A percentile compares a stretch with the other conserved stretches of the same genome.
These are phyloP conservation scores for Sphaerulina vaccinii DNA, from an alignment of 2,329 filamentous ascomycete genomes.

Conservation along the genomic window DNA sequence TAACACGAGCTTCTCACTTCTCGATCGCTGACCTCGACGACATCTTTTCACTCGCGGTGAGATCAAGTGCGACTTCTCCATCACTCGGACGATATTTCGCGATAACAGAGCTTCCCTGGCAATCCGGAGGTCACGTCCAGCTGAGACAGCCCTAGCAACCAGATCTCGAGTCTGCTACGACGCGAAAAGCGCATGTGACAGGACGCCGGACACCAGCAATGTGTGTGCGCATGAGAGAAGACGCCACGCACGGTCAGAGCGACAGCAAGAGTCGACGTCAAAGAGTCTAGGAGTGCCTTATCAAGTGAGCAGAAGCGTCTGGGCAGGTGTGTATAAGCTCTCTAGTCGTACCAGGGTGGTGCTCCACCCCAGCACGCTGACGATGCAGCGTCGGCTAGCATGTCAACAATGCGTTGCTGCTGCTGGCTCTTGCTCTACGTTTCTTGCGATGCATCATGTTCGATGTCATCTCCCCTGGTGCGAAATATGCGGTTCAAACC, in stretches of 20 bases:
- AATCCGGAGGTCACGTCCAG: not conserved
- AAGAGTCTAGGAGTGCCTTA: not conserved
- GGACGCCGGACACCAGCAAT: not conserved
- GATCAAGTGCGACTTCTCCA: too few relatives aligned
- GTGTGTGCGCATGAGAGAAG: slow-evolving; percentile 3
- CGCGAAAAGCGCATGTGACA: not conserved
- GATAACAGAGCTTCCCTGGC: slow-evolving; percentile 2
- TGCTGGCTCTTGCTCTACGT: not conserved
- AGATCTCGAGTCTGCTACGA: slow-evolving; percentile 10
- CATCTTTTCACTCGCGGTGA: too few relatives aligned
- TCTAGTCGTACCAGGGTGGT: slow-evolving; percentile 3
- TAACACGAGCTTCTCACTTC: not conserved
- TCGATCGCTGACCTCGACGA: not conserved
- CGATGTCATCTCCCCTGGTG: slow-evolving; percentile 26
- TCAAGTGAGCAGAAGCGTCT: not conserved
- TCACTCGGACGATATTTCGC: not conserved
- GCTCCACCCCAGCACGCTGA: slow-evolving; percentile 3
- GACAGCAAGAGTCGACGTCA: not conserved
- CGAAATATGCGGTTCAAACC: slow-evolving; percentile 26
- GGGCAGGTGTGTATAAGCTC: slow-evolving; percentile 7
- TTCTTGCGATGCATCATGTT: slow-evolving; percentile 22
- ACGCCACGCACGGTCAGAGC: not conserved
- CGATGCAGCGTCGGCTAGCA: slow-evolving; percentile 4
- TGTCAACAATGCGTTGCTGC: slow-evolving; percentile 1
- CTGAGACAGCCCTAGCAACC: slow-evolving; percentile 12